Evolutionary conservation across 2,329 filamentous ascomycete species (phyloP), one percentile per base, ranked within the genome.

Genomic region (Dactylellina leptospora): DNA sequence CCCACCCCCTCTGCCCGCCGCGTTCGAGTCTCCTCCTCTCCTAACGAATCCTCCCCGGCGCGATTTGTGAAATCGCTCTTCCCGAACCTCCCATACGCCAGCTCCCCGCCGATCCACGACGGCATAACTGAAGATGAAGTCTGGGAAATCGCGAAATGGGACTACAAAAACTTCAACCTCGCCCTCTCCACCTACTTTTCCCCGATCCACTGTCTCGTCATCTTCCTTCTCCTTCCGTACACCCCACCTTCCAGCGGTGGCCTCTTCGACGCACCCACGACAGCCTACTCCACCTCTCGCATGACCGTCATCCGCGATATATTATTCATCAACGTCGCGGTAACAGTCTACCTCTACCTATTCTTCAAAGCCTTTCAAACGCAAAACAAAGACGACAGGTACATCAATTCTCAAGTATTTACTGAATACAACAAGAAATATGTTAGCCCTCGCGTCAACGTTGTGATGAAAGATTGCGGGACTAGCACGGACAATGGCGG

Each of bases 401-500:
- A 97, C 48, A 90, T 99, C 68, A 92, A 96, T 76, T 92, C 90
- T 76, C 91, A 97, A 80, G 93, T 97, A 3, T 84, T 97, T 81
- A 89, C 92, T 78, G 95, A 99, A 81, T 99, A 99, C 78, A 92
- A 97, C 78, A 91, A 87, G 76, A 99, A 99, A 81, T 97, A 90
- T 78, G 95, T 99, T 0, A 92, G 96, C 77, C 95, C 95, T 1
- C 85, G 88, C 9, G 86, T 96, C n/a, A 90, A 96, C 76, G 27
- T 51, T 5, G 22, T 54, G 28, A 75, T 72, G 51, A 70, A 75
- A 3, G 76, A 77, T 20, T 74, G 75, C 18, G 75, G 27, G 1
- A 73, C 69, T 1, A 73, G 60, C 40, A 73, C 25, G 16, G 60
- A 73, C 2, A 20, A 47, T 8, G 69, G 61, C n/a, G 69, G 69